Evolutionary conservation across 306 rosid genomes (phyloP), one percentile per base, ranked within the genome.

Genomic region (Rosa lucieae): DNA sequence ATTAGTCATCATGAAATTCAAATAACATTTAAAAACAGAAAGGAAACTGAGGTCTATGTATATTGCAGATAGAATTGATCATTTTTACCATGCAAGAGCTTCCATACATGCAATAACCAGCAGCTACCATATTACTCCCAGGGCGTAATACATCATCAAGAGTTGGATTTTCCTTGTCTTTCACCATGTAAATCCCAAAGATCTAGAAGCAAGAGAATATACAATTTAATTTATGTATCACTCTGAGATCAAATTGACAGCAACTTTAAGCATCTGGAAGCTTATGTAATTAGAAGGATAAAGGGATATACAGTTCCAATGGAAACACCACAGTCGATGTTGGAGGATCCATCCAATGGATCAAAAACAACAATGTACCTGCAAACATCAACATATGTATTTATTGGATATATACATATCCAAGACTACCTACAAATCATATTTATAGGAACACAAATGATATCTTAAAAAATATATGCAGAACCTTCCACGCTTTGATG

Each of bases 61-160:
- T 49, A 49, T 49, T 14, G 53, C 6, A 49, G 53, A 49, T 3
- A 17, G 13, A 49, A 17, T 49, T 14, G 6, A 49, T 49, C 53
- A 13, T 13, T 49, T 13, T 12, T 92, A 94, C 98, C 87, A 92
- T 94, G 97, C 98, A 94, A 81, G 94, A 94, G 90, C 98, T 94
- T 79, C 98, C 98, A 68, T 94, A 94, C 97, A 94, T 90, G 88
- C 98, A 94, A 80, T 94, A 94, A 68, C 98, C 98, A 73, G 97
- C 97, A 52, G 97, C 98, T 71, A 92, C 40, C 98, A 92, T 92
- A 66, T 88, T 84, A 84, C 85, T 91, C 76, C 98, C 98, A 47
- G 97, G 94, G 77, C 11, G 56, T 14, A 32, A 32, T 32, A 32
- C 37, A 32, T 32, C 37, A 32, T 32, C 37, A 32, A 32, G 37